phyloP scores from a whole-genome alignment of 1,284 basidiomycete genomes.

The Gomphus bonarii region DNA sequence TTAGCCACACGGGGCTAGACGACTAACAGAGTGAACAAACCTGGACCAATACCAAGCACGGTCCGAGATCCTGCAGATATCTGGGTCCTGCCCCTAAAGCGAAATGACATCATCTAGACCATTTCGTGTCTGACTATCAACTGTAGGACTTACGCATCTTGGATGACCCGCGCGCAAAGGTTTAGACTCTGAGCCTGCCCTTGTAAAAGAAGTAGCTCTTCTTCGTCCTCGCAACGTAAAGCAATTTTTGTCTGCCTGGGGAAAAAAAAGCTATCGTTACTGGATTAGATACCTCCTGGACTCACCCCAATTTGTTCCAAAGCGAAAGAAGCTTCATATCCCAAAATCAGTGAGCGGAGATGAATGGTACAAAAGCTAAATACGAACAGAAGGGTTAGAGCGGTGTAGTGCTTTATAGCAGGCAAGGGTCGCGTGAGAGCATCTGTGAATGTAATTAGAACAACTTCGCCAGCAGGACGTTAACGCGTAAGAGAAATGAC shows the following conservation, averaged over 20 bases:
- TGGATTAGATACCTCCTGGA: not conserved
- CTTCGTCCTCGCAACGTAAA: conserved; percentile 34
- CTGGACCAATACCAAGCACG: conserved; percentile 46
- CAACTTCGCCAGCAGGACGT: not conserved
- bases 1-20: not conserved
- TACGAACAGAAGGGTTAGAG: conserved; percentile 32
- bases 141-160: conserved; percentile 38
- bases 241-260: conserved; percentile 46
- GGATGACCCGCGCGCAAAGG: conserved; percentile 41
- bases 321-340: conserved; percentile 25
- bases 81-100: conserved; percentile 40
- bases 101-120: conserved; percentile 5
- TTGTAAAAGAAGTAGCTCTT: conserved; percentile 37
- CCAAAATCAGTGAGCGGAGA: conserved; percentile 2
- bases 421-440: conserved; percentile 39
- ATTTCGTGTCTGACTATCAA: not conserved
- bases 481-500: not conserved
- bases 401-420: conserved; percentile 38
- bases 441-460: conserved; percentile 11
- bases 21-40: conserved; percentile 17
- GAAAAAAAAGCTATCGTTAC: not conserved
- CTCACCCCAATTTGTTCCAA: conserved; percentile 30
- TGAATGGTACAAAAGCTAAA: not conserved
- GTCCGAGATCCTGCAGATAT: conserved; percentile 46
- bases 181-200: conserved; percentile 36